phyloP scores from a whole-genome alignment of 345 rosid species.

The Hypericum perforatum region DNA sequence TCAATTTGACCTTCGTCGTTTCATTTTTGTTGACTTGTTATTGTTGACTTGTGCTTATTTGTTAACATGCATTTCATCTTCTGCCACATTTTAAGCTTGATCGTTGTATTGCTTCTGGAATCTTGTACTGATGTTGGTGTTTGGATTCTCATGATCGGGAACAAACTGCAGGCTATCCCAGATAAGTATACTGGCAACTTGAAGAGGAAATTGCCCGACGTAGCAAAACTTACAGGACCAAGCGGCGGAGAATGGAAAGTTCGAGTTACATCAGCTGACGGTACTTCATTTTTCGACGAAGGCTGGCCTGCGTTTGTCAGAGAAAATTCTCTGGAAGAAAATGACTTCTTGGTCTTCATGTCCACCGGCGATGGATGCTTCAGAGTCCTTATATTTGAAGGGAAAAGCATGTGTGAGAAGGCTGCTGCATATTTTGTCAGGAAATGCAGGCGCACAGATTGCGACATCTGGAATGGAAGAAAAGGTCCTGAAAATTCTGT shows the following conservation, averaged over 20 bases:
- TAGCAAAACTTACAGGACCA: slow-evolving; percentile 57
- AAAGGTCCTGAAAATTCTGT: slow-evolving; percentile 3
- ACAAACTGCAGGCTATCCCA: slow-evolving; percentile 47
- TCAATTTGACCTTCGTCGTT: too few relatives aligned
- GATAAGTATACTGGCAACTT: slow-evolving; percentile 37
- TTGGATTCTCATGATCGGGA: slow-evolving; percentile 1
- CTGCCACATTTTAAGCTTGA: neutral
- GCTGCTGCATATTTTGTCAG: slow-evolving; percentile 49
- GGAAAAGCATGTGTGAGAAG: slow-evolving; percentile 58
- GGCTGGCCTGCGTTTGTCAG: slow-evolving; percentile 63
- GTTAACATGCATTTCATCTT: too few relatives aligned
- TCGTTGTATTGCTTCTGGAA: neutral
- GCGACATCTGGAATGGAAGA: slow-evolving; percentile 18
- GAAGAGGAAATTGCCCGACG: slow-evolving; percentile 43
- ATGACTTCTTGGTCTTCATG: slow-evolving; percentile 61
- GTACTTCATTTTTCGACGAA: slow-evolving; percentile 28
- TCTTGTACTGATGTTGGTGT: neutral
- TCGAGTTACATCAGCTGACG: slow-evolving; percentile 28
- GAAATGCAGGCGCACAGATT: slow-evolving; percentile 31
- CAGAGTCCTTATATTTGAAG: slow-evolving; percentile 54
- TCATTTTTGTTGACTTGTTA: too few relatives aligned
- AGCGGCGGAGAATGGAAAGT: slow-evolving; percentile 48
- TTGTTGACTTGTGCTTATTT: too few relatives aligned
- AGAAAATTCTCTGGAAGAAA: slow-evolving; percentile 43
- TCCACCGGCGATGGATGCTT: slow-evolving; percentile 55